Base-by-base conservation (phyloP, 1,284 basidiomycete species). In the Ganoderma meredithae region DNA sequence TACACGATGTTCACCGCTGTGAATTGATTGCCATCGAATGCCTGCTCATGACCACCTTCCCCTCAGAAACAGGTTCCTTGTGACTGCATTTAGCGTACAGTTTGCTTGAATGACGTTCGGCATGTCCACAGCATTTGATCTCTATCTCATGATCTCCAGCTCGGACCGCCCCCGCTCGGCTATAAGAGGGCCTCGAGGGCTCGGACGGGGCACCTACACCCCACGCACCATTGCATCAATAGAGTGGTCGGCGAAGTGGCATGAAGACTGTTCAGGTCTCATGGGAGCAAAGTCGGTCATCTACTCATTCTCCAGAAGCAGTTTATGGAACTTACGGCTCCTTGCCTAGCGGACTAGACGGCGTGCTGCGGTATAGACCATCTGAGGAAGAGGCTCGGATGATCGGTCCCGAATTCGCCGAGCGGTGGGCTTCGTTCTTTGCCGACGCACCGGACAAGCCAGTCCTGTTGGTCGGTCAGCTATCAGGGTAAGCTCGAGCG, bases 301-400 rank as follows among this genome's bases (percentile, higher is more conserved):
- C 12, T 9, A 4, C 31, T 19, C 22, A 25, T 58, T 39, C 17
- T 33, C 1, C 27, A 19, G 19, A 8, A 3, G 31, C n/a, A 31
- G 41, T 5, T 17, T 55, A 6, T 27, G 3, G 22, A 55, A 25
- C 10, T 53, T 22, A 1, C 12, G 53, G 27, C 25, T 25, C 22
- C 9, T 55, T 9, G 19, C 17, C 4, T 60, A 86, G 85, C 64
- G 77, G 75, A 3, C 67, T 81, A 31, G 84, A 87, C 63, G 80
- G 80, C 3, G 85, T 83, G 0, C 77, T 84, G 70, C 87, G 86
- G 70, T 71, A 85, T 15, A 80, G 86, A 13, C 86, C 86, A 1
- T 79, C 72, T 6, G 65, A 65, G 2, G 71, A 79, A 13, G 85
- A 87, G n/a, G 75, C 85, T 33, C 74, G 79, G 39, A 76, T 73